Evolutionary conservation across 345 rosid genomes (phyloP).

Genomic region (Lepidium aucheri): DNA sequence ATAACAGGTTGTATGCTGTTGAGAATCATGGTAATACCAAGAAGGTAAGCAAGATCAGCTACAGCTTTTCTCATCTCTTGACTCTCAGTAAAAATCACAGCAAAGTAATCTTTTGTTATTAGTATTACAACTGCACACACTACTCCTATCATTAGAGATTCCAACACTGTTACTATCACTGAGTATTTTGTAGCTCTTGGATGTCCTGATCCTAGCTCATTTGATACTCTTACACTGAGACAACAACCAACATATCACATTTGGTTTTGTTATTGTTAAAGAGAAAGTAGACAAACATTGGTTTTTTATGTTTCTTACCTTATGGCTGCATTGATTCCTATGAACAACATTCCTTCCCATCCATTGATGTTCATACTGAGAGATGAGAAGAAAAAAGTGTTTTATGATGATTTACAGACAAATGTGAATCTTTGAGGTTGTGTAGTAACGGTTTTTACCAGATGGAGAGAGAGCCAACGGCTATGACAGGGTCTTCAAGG

Average conservation of each 20-base stretch:
- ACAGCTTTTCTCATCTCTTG: slow-evolving; percentile 50
- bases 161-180: slow-evolving; percentile 40
- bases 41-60: slow-evolving; percentile 59
- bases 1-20: slow-evolving; percentile 86
- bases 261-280: not conserved
- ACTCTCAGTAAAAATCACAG: slow-evolving; percentile 64
- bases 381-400: not conserved
- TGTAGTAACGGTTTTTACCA: slow-evolving; percentile 36
- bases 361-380: slow-evolving; percentile 95
- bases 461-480: slow-evolving; percentile 90
- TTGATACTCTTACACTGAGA: slow-evolving; percentile 69
- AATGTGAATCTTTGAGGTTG: not conserved
- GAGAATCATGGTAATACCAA: slow-evolving; percentile 71
- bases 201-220: slow-evolving; percentile 85
- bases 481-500: slow-evolving; percentile 72
- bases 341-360: slow-evolving; percentile 95
- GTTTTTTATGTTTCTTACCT: slow-evolving; percentile 34
- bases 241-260: not conserved
- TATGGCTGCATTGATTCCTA: slow-evolving; percentile 88
- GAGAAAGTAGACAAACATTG: not conserved
- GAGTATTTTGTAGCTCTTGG: slow-evolving; percentile 88
- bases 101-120: slow-evolving; percentile 46
- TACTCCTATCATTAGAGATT: slow-evolving; percentile 68
- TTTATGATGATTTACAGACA: not conserved
- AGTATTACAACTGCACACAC: slow-evolving; percentile 41